phyloP scores from a whole-genome alignment of 495 filamentous ascomycete species.

The Talaromyces liani region DNA sequence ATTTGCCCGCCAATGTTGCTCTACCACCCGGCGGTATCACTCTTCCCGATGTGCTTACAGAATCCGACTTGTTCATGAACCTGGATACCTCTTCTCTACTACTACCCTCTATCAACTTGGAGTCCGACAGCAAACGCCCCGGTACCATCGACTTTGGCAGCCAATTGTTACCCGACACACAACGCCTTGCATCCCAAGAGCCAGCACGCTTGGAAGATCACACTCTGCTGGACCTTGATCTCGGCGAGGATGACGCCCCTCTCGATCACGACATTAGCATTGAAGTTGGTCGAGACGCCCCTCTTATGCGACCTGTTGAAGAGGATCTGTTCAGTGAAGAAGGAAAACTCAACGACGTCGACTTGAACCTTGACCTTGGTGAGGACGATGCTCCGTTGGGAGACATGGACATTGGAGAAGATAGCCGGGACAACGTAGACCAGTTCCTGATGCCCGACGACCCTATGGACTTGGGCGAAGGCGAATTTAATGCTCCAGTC shows the following conservation, averaged over 20 bases:
- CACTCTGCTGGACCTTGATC: conserved; percentile 41
- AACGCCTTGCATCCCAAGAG: conserved; percentile 42
- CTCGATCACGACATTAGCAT: conserved; percentile 54
- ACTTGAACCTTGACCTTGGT: conserved; percentile 45
- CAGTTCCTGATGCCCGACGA: conserved; percentile 23
- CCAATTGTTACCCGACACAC: conserved; percentile 61
- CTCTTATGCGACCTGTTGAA: conserved; percentile 53
- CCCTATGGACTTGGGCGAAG: conserved; percentile 36
- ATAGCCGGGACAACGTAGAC: conserved; percentile 26
- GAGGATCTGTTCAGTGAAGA: conserved; percentile 69
- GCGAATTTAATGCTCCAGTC: conserved; percentile 47
- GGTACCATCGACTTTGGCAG: conserved; percentile 55
- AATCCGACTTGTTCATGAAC: conserved; percentile 73
- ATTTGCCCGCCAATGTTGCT: conserved; percentile 61
- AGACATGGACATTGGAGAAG: conserved; percentile 27
- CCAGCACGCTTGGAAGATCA: conserved; percentile 42
- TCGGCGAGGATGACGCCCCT: conserved; percentile 43
- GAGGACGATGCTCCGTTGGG: conserved; percentile 43
- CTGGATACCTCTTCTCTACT: conserved; percentile 71
- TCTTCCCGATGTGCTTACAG: conserved; percentile 82
- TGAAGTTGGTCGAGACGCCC: conserved; percentile 79
- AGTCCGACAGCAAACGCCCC: conserved; percentile 49
- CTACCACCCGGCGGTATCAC: conserved; percentile 62
- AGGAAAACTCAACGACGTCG: conserved; percentile 40
- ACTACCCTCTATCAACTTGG: conserved; percentile 52